Evolutionary conservation across 2,329 filamentous ascomycete genomes (phyloP).

Genomic region (Fusarium austroafricanum): DNA sequence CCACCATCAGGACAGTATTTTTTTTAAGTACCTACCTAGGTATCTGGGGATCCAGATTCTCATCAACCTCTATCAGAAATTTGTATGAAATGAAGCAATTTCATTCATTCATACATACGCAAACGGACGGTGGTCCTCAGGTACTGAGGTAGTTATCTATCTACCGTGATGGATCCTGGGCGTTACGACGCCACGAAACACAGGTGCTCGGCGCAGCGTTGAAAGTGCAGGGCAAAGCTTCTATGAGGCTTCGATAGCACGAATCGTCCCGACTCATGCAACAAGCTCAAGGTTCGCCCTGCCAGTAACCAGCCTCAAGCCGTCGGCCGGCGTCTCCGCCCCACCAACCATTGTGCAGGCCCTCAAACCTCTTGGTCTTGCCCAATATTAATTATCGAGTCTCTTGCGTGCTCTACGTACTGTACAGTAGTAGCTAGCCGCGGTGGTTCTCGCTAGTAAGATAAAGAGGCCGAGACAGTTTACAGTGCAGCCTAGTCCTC

Average conservation of each 20-base stretch:
- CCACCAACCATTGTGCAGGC: conserved; percentile 31
- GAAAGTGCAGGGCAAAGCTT: conserved; percentile 42
- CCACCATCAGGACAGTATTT: not conserved
- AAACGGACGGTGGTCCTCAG: not conserved
- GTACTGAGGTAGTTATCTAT: not conserved
- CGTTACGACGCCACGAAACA: conserved; percentile 37
- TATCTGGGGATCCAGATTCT: no score
- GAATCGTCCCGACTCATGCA: conserved; percentile 43
- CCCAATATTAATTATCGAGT: conserved; percentile 13
- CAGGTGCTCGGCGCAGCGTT: conserved; percentile 31
- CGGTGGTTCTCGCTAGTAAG: conserved; percentile 20
- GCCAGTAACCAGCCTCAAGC: conserved; percentile 39
- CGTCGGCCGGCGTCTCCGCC: conserved; percentile 39
- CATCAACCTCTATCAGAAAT: not conserved
- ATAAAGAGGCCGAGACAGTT: conserved; percentile 25
- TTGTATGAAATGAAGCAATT: conserved; percentile 10
- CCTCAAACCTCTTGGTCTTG: conserved; percentile 14
- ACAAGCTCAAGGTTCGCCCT: conserved; percentile 19
- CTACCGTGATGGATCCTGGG: conserved; percentile 27
- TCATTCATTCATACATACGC: not conserved
- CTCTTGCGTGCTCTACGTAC: conserved; percentile 34
- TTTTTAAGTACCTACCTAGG: no score
- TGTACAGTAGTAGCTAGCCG: no score
- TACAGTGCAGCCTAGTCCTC: conserved; percentile 13
- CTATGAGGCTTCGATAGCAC: conserved; percentile 47